Evolutionary conservation across 148 eudicot species (phyloP), one percentile per base, ranked within the genome.

Genomic region (Camellia lanceoleosa): DNA sequence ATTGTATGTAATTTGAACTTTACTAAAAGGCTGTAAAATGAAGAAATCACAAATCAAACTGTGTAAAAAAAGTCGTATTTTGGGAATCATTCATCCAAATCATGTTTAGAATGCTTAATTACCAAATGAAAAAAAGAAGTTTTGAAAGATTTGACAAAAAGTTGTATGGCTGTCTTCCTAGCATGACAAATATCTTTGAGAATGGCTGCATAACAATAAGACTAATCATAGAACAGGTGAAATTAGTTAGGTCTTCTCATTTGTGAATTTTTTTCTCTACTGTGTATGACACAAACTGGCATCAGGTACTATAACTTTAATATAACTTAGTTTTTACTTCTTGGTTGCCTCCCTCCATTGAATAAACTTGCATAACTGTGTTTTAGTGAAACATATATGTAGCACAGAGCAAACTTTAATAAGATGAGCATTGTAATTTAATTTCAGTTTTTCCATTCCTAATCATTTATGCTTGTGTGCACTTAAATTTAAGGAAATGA

Each of bases 401-500:
- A 42, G 2, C 10, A 23, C 38, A 20, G 68, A 23, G 13, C 38
- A 64, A 64, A 64, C 20, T 64, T 64, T 20, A 64, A 23, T 64
- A 64, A 64, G 11, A 64, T 64, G 42, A 3, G 13, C 42, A 20
- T 7, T 5, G 68, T 10, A 64, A 64, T 64, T 5, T 4, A 20
- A 64, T 23, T 1, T 23, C 13, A 64, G 12, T 58, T 58, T 64
- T 74, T 56, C 13, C 14, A 10, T 74, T 18, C 19, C 11, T 42
- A 38, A 58, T 43, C 20, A 74, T 38, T 52, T 23, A 73, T 54
- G 62, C 44, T 41, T 74, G 51, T 58, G 13, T 58, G 23, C 58
- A 58, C 19, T 58, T 46, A 12, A 47, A 56, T 51, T 54, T 18
- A 18, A 93, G 97, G 91, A 75, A 65, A 19, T 79, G 78, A 84